Evolutionary conservation across 176 grass and related monocot genomes (phyloP), one percentile per base, ranked within the genome.

Genomic region (Musa troglodytarum): DNA sequence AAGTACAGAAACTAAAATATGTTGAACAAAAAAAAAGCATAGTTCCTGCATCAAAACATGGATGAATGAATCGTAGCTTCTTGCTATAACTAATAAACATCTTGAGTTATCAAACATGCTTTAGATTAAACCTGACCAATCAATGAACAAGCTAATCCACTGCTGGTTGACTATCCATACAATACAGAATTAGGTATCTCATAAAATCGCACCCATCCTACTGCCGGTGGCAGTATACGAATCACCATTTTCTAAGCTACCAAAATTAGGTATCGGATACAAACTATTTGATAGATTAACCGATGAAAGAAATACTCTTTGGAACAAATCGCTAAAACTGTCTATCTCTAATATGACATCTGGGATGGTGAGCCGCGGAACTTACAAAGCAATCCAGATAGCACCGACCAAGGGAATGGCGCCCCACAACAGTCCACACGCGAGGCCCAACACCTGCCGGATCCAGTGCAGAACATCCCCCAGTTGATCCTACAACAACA

Each of bases 391-490:
- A 86, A 99, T 99, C 95, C 95, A 99, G 76, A 87, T 59, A 74
- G 82, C 95, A 22, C 95, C 95, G 53, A 92, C 78, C 83, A 99
- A 88, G 61, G 90, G 95, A 10, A 92, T 52, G 73, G 86, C 88
- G 74, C 95, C 95, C 88, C 90, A 99, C 69, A 94, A 65, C 81
- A 99, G 81, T 52, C 95, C 95, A 50, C 86, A 99, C 56, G 79
- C 51, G 53, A 99, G 90, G 29, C 82, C 95, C 22, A 92, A 50
- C 24, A 10, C 90, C 83, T 99, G 95, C 22, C 95, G 88, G 86
- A 94, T 99, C 95, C 95, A 99, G 83, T 99, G 91, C 76, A 99
- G 74, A 20, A 82, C 89, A 73, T 99, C 90, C 15, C 88, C 81
- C 82, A 99, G 79, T 74, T 89, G 86, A 85, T 99, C 90, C 95